A percentile compares a stretch with the other conserved stretches of the same genome.
Evolutionary conservation across 164 flowering plant species (phyloP).

Genomic region (Malania oleifera): DNA sequence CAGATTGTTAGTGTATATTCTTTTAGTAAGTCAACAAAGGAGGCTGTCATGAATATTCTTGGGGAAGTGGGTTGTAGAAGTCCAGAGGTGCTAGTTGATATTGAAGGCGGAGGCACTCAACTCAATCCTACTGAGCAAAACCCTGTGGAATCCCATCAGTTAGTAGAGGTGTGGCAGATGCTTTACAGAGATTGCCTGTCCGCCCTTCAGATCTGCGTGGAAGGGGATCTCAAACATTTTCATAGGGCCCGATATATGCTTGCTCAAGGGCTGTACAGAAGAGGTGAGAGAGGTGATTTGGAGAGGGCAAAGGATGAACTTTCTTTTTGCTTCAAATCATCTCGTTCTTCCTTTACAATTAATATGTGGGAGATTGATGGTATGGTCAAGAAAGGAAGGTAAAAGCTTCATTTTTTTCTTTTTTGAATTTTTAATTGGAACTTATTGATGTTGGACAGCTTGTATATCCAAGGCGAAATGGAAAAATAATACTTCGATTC

Average conservation of each 20-base stretch:
- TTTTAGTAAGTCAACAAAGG: conserved; percentile 47
- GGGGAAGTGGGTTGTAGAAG: conserved; percentile 24
- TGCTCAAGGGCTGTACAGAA: conserved; percentile 77
- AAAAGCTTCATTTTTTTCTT: conserved; percentile 1
- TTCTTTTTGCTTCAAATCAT: conserved; percentile 95
- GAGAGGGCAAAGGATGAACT: conserved; percentile 91
- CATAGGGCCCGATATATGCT: conserved; percentile 97
- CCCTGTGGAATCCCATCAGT: conserved; percentile 24
- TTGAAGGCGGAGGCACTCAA: conserved; percentile 18
- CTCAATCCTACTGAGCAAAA: conserved; percentile 23
- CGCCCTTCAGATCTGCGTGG: conserved; percentile 79
- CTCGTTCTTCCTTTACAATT: conserved; percentile 91
- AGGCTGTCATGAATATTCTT: conserved; percentile 37
- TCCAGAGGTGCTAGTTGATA: conserved; percentile 17
- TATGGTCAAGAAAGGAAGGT: conserved; percentile 95
- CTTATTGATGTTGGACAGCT: not conserved
- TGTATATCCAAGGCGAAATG: not conserved
- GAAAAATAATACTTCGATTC: not conserved
- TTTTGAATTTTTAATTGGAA: not conserved
- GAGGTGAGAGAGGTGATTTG: conserved; percentile 61
- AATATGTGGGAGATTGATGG: conserved; percentile 99
- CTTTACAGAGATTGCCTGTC: conserved; percentile 87
- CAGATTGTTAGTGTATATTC: conserved; percentile 69
- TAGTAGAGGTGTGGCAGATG: conserved; percentile 60
- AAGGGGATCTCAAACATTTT: conserved; percentile 97